Base-by-base conservation (phyloP, 2,329 filamentous ascomycete genomes). In the Botrytis fragariae region DNA sequence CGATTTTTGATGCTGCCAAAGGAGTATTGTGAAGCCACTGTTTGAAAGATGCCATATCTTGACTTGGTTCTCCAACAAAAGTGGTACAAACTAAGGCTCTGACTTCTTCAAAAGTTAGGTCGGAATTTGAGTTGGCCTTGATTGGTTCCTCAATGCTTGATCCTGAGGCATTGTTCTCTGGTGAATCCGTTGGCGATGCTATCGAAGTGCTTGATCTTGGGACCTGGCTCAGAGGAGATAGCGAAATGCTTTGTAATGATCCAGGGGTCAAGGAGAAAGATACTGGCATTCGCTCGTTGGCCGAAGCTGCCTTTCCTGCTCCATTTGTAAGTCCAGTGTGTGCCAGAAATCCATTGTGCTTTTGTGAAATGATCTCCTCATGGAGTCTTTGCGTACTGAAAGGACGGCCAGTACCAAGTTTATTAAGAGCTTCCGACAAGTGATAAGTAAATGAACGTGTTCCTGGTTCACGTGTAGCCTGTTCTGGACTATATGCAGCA, bases 71-170 rank as follows among this genome's bases (percentile, higher is more conserved):
- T 42, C 89, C 89, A 42, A 91, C 87, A 78, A 90, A 91, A 0
- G 89, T 91, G 0, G 89, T 91, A 79, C 89, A 91, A 2, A 91
- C 89, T 18, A 91, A 82, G n/a, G 90, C 87, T 75, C 89, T 85
- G 14, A 86, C 84, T 77, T 91, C 88, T 45, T 91, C 88, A 77
- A 91, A 90, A 16, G 86, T 86, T 32, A 91, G 82, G 75, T 89
- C 87, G 8, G 85, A 74, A 71, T 76, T 79, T 29, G 79, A 75
- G 68, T 77, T 78, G 48, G 78, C 75, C 69, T 79, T 79, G 25
- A 80, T 72, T 25, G 75, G 73, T 37, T 79, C 76, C 16, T 76
- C 74, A 70, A 75, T 73, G 42, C 65, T 75, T 32, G 74, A 63
- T 35, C 71, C 70, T 60, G 77, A 75, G 14, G 74, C 45, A 39